Base-by-base conservation (phyloP, 192 early-diverging fungal species). In the Rhizoclosmatium sp. region DNA sequence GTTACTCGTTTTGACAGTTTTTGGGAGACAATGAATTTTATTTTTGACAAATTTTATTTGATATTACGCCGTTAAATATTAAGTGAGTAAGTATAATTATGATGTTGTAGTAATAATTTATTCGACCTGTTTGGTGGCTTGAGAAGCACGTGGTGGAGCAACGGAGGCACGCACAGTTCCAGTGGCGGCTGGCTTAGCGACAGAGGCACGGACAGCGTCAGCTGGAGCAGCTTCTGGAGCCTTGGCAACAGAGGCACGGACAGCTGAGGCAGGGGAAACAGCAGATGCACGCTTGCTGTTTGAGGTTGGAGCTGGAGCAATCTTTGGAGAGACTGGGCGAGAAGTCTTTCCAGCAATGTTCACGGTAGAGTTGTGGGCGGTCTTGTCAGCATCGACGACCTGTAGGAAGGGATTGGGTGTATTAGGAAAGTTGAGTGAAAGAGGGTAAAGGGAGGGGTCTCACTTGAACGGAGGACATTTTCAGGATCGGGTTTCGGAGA, bases 281-380 rank as follows among this genome's bases (percentile, higher is more conserved):
- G 62, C 62, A 65, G 62, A 65, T 10, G 62, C 9, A n/a, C 21
- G 9, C n/a, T 41, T n/a, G 21, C 16, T n/a, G 62, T 65, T 23
- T 10, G 62, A 65, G 62, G 10, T 31, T 9, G 62, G 62, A 23
- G 40, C 62, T 10, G 62, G 62, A 12, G 62, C 9, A 41, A 31
- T 23, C 62, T 65, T 65, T 9, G 62, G 31, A 9, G 66, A 68
- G 47, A 9, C 19, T 16, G 66, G 66, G 16, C 66, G 23, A 19
- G 66, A 68, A 4, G 66, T 9, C 66, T 68, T 68, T 19, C 31
- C 66, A 23, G 66, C 66, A 7, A 68, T 19, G 66, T 68, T 68
- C 19, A 44, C 66, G 12, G 16, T 5, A 14, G 66, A 68, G 39
- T 23, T 44, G 66, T 44, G 66, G 39, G 66, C 66, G 39, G 66